Conservation (phyloP, 2,329 filamentous ascomycete genomes). For the Xylariaceae sp. region DNA sequence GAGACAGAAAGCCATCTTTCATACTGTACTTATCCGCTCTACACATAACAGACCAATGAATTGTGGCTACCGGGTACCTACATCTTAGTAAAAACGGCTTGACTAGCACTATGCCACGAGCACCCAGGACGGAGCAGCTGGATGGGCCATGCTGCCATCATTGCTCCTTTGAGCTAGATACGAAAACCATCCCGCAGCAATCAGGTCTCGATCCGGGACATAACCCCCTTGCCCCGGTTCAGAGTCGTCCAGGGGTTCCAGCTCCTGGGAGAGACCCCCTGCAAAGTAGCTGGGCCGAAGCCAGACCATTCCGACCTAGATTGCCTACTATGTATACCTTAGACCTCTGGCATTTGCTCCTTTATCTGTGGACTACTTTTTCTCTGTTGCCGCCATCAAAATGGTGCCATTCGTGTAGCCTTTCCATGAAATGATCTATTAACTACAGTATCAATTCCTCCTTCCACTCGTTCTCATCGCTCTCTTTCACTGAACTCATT, state of each 20-base stretch:
- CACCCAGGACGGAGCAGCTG: no score
- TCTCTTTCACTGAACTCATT: no score
- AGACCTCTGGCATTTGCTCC: conserved; percentile 7
- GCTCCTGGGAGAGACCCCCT: conserved; percentile 23
- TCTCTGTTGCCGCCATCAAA: conserved; percentile 14
- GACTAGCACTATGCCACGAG: no score
- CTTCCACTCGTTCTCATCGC: not conserved
- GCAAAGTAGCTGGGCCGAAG: conserved; percentile 21
- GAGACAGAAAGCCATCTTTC: no score
- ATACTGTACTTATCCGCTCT: no score
- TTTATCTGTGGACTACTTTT: conserved; percentile 9
- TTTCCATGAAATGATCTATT: not conserved
- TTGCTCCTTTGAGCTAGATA: conserved; percentile 21
- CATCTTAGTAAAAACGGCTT: no score
- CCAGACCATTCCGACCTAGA: conserved; percentile 20
- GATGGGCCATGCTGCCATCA: no score
- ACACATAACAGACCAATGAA: not conserved
- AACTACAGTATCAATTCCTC: no score
- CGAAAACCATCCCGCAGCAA: not conserved
- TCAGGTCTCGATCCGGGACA: not conserved
- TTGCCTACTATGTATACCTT: not conserved
- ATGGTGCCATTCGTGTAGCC: not conserved
- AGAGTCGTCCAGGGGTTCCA: conserved; percentile 15
- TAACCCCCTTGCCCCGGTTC: conserved; percentile 15
- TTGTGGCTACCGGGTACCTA: no score